phyloP scores from a whole-genome alignment of 345 rosid genomes.

The Draba incana region DNA sequence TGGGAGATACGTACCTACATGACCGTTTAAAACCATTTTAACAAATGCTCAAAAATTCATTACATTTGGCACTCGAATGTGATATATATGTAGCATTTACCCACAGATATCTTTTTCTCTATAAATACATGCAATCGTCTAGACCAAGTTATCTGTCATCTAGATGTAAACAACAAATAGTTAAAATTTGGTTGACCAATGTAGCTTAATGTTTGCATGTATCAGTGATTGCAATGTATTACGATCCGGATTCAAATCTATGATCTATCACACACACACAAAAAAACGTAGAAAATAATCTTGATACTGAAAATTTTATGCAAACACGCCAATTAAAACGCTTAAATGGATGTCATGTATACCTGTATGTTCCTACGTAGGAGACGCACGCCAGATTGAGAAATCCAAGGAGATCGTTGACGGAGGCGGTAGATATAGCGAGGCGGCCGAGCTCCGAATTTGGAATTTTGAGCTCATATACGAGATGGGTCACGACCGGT shows the following conservation, averaged over 20 bases:
- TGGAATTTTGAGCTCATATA: conserved; percentile 41
- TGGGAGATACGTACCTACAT: conserved; percentile 25
- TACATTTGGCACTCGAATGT: not conserved
- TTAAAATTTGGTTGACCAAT: not conserved
- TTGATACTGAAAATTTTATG: not conserved
- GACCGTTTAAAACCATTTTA: conserved; percentile 10
- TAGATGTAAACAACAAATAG: not conserved
- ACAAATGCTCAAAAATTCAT: not conserved
- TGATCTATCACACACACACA: too few species aligned
- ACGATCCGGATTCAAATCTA: too few species aligned
- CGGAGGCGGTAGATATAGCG: conserved; percentile 27
- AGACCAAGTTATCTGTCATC: not conserved
- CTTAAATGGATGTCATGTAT: not conserved
- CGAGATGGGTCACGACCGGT: conserved; percentile 38
- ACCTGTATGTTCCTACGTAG: conserved; percentile 37
- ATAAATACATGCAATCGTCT: not conserved
- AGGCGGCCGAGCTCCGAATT: conserved; percentile 40
- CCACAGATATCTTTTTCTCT: not conserved
- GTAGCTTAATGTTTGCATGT: not conserved
- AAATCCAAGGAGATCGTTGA: conserved; percentile 37
- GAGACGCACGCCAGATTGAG: not conserved
- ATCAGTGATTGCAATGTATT: too few species aligned
- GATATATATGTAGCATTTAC: too few species aligned
- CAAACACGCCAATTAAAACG: not conserved
- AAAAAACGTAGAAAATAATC: not conserved